Percentiles rank a stretch among this genome's conserved stretches.
Conservation (phyloP, 805 yeast species). For the Wickerhamomyces mucosus region DNA sequence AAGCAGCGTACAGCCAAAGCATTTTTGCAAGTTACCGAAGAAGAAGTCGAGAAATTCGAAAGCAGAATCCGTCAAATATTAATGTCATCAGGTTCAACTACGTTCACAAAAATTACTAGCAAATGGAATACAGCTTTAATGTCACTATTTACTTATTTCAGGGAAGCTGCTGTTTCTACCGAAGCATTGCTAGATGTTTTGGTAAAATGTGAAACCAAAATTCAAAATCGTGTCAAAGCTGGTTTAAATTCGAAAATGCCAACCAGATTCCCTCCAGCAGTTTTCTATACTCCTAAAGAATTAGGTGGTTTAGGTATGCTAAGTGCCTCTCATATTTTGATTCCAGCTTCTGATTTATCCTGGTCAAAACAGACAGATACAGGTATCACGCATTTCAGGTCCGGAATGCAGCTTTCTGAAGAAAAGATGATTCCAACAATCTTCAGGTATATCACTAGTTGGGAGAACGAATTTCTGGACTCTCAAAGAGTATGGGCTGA, state of each 20-base stretch:
- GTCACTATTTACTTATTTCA: constrained; percentile 76
- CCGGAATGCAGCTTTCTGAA: constrained; percentile 83
- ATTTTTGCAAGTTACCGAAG: constrained; percentile 70
- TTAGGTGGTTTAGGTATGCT: constrained; percentile 97
- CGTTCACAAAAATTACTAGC: constrained; percentile 88
- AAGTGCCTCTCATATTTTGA: constrained; percentile 90
- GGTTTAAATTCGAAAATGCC: constrained; percentile 99
- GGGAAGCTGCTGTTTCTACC: constrained; percentile 89
- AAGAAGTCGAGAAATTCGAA: constrained; percentile 70
- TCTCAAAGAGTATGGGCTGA: constrained; percentile 98
- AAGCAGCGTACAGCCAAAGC: constrained; percentile 89
- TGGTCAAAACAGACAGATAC: constrained; percentile 94
- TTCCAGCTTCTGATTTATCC: constrained; percentile 84
- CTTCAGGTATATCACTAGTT: constrained; percentile 83
- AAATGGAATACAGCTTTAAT: constrained; percentile 94
- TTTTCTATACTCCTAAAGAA: constrained; percentile 95
- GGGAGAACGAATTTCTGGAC: constrained; percentile 95
- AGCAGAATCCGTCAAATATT: constrained; percentile 80
- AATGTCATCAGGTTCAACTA: constrained; percentile 93
- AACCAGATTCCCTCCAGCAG: constrained; percentile 96
- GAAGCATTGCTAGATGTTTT: constrained; percentile 66
- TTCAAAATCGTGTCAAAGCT: constrained; percentile 88
- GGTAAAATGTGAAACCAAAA: constrained; percentile 86
- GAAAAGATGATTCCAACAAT: constrained; percentile 83
- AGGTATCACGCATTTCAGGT: constrained; percentile 87